Base-by-base conservation (phyloP, 192 early-diverging fungal genomes). In the Diversispora epigaea region DNA sequence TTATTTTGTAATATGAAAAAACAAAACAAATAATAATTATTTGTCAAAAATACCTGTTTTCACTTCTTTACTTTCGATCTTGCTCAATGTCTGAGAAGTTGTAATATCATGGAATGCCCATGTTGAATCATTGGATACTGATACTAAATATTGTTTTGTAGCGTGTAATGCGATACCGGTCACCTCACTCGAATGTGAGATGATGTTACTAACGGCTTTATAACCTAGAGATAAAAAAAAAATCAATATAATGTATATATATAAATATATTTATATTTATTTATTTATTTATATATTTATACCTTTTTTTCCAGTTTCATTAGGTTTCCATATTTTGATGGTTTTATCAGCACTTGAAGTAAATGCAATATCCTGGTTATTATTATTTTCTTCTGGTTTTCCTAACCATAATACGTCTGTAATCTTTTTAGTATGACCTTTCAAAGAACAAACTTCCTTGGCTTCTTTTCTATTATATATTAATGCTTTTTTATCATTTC, bases 361-460 rank as follows among this genome's bases (percentile, higher is more conserved):
- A 57, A 97, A 62, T 66, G 89, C 90, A 25, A 79, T 78, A 81
- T 87, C 83, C 6, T n/a, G n/a, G n/a, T 73, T 55, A 39, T 84
- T 73, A 1, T 80, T 89, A 41, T 75, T 80, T 11, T 81, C 83
- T 54, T 76, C 79, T 32, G 79, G 81, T 60, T 83, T 81, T 62
- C 84, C 84, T 22, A 86, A 76, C 88, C 91, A 94, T n/a, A 83
- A 80, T 0, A 93, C 93, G 43, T 84, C 76, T 1, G 88, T 92
- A 47, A 98, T 84, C 71, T 89, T 90, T 78, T 95, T 94, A 12
- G 88, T 91, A 76, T 94, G 93, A n/a, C 93, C 93, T 76, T 93
- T 93, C 77, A 92, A 79, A 4, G 84, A 86, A 5, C 85, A 87
- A 22, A 93, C 76, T 0, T 89, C 86, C 77, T 91, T 89, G 56